Conservation (phyloP, 2,329 filamentous ascomycete species). For the Fusarium cicatricum region DNA sequence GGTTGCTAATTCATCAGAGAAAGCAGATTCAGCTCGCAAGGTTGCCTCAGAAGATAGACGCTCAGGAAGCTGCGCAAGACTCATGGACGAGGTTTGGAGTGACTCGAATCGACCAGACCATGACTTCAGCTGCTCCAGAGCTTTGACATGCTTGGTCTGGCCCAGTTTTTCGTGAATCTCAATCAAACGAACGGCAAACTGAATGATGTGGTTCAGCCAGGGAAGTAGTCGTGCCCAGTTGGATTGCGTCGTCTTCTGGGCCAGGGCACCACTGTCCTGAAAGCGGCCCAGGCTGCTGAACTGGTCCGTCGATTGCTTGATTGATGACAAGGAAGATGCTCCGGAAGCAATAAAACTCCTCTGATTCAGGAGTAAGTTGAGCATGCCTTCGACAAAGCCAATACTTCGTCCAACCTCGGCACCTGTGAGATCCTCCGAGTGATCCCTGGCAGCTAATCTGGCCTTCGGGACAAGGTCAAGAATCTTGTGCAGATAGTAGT, state of each 20-base stretch:
- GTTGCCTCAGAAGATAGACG: slow-evolving; percentile 56
- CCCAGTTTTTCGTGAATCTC: slow-evolving; percentile 73
- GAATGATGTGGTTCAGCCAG: slow-evolving; percentile 77
- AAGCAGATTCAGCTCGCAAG: slow-evolving; percentile 44
- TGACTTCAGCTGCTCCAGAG: slow-evolving; percentile 56
- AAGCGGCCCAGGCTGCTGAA: slow-evolving; percentile 48
- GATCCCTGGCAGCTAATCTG: slow-evolving; percentile 72
- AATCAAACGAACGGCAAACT: slow-evolving; percentile 68
- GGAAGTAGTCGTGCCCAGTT: slow-evolving; percentile 43
- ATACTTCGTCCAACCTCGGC: slow-evolving; percentile 82
- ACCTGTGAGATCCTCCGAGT: slow-evolving; percentile 84
- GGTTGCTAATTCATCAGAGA: slow-evolving; percentile 48
- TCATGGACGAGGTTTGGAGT: slow-evolving; percentile 52
- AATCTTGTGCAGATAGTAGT: slow-evolving; percentile 82
- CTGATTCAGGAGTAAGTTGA: slow-evolving; percentile 72
- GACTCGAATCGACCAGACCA: slow-evolving; percentile 60
- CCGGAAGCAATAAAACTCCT: slow-evolving; percentile 57
- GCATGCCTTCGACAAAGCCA: slow-evolving; percentile 85
- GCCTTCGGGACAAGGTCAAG: slow-evolving; percentile 76
- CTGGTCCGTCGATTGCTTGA: slow-evolving; percentile 50
- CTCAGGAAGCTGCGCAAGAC: slow-evolving; percentile 58
- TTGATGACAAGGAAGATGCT: slow-evolving; percentile 48
- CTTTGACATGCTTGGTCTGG: slow-evolving; percentile 54
- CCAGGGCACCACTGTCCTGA: slow-evolving; percentile 36
- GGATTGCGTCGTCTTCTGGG: slow-evolving; percentile 20